Evolutionary conservation across 495 filamentous ascomycete genomes (phyloP).

Genomic region (Penicillium mononematosum): DNA sequence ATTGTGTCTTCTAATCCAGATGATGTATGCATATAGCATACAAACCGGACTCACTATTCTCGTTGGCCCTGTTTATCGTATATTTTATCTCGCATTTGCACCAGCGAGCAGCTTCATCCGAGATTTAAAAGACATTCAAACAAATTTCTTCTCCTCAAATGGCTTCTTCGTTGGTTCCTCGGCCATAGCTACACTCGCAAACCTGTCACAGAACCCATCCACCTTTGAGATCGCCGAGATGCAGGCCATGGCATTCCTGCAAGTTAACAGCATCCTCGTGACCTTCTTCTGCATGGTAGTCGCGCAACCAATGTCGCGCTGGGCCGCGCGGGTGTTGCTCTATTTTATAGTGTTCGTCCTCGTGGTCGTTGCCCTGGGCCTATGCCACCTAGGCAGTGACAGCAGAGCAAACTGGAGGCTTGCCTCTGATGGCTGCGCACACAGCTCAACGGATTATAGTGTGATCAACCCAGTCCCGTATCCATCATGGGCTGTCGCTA

Average conservation of each 20-base stretch:
- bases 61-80: neutral
- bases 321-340: neutral
- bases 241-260: constrained; percentile 6
- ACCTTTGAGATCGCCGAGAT: constrained; percentile 5
- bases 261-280: constrained; percentile 6
- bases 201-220: constrained; percentile 3
- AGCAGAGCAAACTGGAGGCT: neutral
- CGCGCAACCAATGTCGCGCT: constrained; percentile 4
- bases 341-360: constrained; percentile 4
- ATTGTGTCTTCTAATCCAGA: neutral
- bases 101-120: constrained; percentile 2
- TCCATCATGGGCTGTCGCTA: constrained; percentile 3
- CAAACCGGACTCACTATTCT: neutral
- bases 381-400: neutral
- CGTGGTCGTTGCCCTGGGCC: constrained; percentile 1
- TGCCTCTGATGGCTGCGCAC: constrained; percentile 4
- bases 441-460: constrained; percentile 1
- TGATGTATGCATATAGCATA: constrained; percentile 6
- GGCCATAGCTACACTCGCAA: constrained; percentile 1
- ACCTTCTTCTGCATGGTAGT: constrained; percentile 1
- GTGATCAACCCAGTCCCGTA: neutral
- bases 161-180: constrained; percentile 6
- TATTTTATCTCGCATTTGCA: neutral
- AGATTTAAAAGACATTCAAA: neutral
- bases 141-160: constrained; percentile 3